These are phyloP conservation scores for Fusarium sterilihyphosum DNA, from an alignment of 2,329 filamentous ascomycete genomes.

Conservation along the genomic window DNA sequence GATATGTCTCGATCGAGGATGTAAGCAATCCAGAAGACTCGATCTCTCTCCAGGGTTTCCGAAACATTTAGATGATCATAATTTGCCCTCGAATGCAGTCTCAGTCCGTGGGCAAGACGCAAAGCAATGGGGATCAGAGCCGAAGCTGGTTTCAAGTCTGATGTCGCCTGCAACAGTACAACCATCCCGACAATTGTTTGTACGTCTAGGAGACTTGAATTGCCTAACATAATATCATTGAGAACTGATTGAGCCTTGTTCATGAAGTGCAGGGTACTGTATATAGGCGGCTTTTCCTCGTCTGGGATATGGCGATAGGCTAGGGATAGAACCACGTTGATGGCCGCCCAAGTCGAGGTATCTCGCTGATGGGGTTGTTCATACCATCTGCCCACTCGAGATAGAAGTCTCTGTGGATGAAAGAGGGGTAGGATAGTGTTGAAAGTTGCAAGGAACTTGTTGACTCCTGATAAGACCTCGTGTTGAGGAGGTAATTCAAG, in stretches of 20 bases:
- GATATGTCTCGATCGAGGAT: conserved; percentile 23
- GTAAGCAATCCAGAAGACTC: conserved; percentile 32
- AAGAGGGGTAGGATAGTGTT: conserved; percentile 24
- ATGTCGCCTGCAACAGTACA: conserved; percentile 6
- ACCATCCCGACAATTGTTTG: conserved; percentile 24
- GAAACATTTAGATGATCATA: background rate
- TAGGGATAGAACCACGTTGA: conserved; percentile 23
- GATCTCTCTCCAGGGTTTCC: background rate
- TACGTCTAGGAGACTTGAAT: conserved; percentile 1
- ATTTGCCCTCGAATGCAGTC: background rate
- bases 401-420: background rate
- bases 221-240: background rate
- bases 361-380: background rate
- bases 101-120: conserved; percentile 12
- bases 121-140: conserved; percentile 21
- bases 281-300: background rate
- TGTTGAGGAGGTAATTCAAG: background rate
- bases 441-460: conserved; percentile 1
- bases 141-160: background rate
- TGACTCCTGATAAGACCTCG: background rate
- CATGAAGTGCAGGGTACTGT: background rate
- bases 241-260: conserved; percentile 23
- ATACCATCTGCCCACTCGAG: background rate
- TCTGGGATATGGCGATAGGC: background rate
- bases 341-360: conserved; percentile 7